Conservation (phyloP, 2,329 filamentous ascomycete species). For the Cladosporium sp. region DNA sequence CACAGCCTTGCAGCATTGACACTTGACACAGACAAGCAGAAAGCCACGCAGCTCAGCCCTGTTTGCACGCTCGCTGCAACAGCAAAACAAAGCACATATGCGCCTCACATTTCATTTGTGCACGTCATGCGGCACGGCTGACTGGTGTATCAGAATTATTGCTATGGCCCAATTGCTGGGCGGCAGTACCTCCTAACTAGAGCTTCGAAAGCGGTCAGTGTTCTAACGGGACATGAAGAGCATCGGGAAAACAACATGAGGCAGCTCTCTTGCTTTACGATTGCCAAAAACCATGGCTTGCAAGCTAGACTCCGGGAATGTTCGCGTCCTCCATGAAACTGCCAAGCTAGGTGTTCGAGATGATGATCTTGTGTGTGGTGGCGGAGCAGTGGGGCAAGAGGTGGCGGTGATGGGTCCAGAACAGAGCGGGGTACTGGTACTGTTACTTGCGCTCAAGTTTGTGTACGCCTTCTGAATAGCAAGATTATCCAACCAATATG, state of each 20-base stretch:
- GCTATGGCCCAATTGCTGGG: background rate
- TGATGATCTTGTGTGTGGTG: too few relatives aligned
- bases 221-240: background rate
- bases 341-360: background rate
- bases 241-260: background rate
- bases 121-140: conserved; percentile 14
- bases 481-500: background rate
- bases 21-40: background rate
- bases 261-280: background rate
- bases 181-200: background rate
- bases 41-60: conserved; percentile 1
- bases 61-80: conserved; percentile 4
- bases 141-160: background rate
- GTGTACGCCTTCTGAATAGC: background rate
- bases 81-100: background rate
- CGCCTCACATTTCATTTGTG: background rate
- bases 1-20: conserved; percentile 5
- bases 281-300: background rate
- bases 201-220: background rate
- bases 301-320: background rate
- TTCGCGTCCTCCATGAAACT: background rate
- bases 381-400: background rate
- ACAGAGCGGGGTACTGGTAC: background rate
- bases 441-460: background rate
- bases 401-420: background rate